Evolutionary conservation across 208 protist species (phyloP).

Genomic region (Entamoeba invadens): DNA sequence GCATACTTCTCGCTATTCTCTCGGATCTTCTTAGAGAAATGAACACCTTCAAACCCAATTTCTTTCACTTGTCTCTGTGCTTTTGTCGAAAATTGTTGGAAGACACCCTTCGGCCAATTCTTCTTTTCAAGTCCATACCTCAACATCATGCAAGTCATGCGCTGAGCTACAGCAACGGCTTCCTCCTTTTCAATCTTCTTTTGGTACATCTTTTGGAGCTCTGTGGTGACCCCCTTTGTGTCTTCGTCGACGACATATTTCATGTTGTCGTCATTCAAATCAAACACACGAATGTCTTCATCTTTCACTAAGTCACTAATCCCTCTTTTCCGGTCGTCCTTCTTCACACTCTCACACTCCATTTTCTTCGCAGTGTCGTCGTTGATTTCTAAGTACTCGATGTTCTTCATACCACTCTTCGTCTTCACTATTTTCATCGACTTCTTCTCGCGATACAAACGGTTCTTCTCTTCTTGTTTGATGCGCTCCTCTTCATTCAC

Average conservation of each 20-base stretch:
- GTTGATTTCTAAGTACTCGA: background rate
- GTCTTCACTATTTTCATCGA: background rate
- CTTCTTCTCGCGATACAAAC: background rate
- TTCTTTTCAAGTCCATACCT: background rate
- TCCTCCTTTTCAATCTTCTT: background rate
- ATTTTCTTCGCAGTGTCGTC: background rate
- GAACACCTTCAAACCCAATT: background rate
- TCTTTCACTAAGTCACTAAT: background rate
- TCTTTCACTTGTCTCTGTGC: background rate
- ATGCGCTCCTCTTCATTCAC: background rate
- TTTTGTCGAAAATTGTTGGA: background rate
- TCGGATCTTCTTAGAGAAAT: background rate
- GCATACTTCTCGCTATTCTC: background rate
- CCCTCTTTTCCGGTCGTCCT: background rate
- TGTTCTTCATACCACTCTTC: background rate
- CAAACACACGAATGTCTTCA: background rate
- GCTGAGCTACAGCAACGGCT: background rate
- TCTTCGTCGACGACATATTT: background rate
- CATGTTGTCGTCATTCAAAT: background rate
- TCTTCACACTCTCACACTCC: background rate
- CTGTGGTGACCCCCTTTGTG: background rate
- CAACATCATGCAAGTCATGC: background rate
- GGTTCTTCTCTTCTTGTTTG: background rate
- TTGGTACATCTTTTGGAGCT: background rate
- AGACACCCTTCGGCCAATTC: background rate